Percentiles rank a stretch among this genome's conserved stretches.
Evolutionary conservation across 192 early-diverging fungal genomes (phyloP).

Genomic region (Funneliformis geosporum): DNA sequence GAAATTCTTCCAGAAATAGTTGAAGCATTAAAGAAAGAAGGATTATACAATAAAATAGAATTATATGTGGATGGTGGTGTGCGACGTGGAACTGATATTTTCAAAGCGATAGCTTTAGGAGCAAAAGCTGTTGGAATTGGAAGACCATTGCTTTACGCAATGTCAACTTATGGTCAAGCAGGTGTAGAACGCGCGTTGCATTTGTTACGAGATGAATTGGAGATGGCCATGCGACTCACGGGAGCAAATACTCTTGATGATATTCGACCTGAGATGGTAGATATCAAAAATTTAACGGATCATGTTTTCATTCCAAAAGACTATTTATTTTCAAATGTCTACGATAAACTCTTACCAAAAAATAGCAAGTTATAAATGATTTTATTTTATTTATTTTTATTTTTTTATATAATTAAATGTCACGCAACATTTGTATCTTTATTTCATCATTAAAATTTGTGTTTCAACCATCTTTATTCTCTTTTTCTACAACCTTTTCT

Average conservation of each 20-base stretch:
- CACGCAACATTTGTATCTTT: too few species aligned
- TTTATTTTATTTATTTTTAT: not conserved
- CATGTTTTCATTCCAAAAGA: constrained; percentile 26
- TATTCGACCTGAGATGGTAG: constrained; percentile 46
- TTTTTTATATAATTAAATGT: too few species aligned
- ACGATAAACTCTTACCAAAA: constrained; percentile 18
- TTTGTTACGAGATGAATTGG: constrained; percentile 83
- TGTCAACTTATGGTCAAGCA: constrained; percentile 71
- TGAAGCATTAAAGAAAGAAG: constrained; percentile 60
- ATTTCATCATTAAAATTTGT: too few species aligned
- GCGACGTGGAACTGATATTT: constrained; percentile 87
- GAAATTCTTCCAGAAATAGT: constrained; percentile 90
- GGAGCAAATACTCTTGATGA: constrained; percentile 68
- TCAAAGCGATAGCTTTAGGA: constrained; percentile 95
- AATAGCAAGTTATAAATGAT: constrained; percentile 21
- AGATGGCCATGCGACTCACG: constrained; percentile 76
- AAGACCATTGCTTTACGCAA: constrained; percentile 59
- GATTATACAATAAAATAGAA: constrained; percentile 66
- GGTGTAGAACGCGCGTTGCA: constrained; percentile 80
- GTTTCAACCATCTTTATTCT: too few species aligned
- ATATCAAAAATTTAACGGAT: constrained; percentile 25
- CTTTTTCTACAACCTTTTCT: not conserved
- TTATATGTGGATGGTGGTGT: constrained; percentile 95
- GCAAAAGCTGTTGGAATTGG: constrained; percentile 91
- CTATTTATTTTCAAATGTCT: constrained; percentile 23